Evolutionary conservation across 1,284 basidiomycete genomes (phyloP), one percentile per base, ranked within the genome.

Genomic region (Erythrobasidium hasegawianum): DNA sequence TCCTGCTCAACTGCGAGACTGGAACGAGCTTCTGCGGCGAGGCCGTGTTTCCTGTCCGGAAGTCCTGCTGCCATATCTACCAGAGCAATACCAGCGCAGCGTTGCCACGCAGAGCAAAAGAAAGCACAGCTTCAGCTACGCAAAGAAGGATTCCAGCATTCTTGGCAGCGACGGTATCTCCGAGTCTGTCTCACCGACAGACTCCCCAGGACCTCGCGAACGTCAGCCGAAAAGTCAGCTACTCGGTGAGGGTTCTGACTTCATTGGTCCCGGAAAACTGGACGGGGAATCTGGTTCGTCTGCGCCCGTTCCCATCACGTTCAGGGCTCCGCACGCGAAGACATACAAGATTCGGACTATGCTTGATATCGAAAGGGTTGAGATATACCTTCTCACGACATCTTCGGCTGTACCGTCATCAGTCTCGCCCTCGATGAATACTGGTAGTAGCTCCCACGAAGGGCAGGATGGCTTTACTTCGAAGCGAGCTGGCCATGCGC

Each of bases 321-420:
- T 11, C 4, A 11, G 11, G 4, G 33, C 11, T 11, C 33, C 33
- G 11, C 33, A 33, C 33, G 11, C 33, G 4, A 5, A 5, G 5
- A 33, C 5, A 4, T 33, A 33, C 33, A 33, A 33, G 11, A 33
- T 11, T 33, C 33, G 33, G 33, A 11, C 33, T 33, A 33, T 11
- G 4, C 11, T 33, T 11, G 33, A 33, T 11, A 27, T 26, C 9
- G 40, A 58, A 24, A 47, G 45, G 11, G 40, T 58, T 10, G 62
- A 65, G 38, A 29, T 65, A 13, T 65, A 65, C 27, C 56, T 65
- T 10, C 45, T 65, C 16, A 26, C 41, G 18, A 27, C 49, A 13
- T 14, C 5, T 9, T 16, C 57, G 33, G 22, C 22, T 8, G 22
- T 5, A 4, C 16, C n/a, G 14, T n/a, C n/a, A 58, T 24, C 10